Base-by-base conservation (phyloP, 2,329 filamentous ascomycete species). In the Harringtonia lauricola region DNA sequence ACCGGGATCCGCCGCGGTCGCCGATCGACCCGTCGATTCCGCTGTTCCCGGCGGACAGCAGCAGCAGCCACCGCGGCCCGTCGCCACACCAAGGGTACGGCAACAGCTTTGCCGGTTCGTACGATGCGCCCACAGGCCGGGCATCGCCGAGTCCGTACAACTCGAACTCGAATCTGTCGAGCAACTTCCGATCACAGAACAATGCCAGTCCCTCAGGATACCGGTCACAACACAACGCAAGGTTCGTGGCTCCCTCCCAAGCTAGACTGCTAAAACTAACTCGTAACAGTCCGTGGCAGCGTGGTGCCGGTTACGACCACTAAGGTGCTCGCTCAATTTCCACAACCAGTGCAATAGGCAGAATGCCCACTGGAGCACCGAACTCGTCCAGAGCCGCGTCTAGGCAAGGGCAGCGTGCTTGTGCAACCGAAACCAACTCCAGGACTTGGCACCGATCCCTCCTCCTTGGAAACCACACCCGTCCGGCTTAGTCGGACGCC, bases 301-400 rank as follows among this genome's bases (percentile, higher is more conserved):
- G 71, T 52, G 71, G 71, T 52, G 71, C 71, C 43, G 71, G 71
- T 49, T 75, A 75, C 55, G 71, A 75, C 38, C 46, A 52, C 41
- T 51, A 52, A 47, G 12, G 56, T n/a, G 21, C 4, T 33, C 26
- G n/a, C n/a, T n/a, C n/a, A n/a, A n/a, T n/a, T n/a, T n/a, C n/a
- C n/a, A n/a, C n/a, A n/a, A n/a, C n/a, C n/a, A n/a, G n/a, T n/a
- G n/a, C n/a, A n/a, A n/a, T n/a, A n/a, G n/a, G n/a, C n/a, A n/a
- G n/a, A n/a, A n/a, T n/a, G n/a, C n/a, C n/a, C n/a, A n/a, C n/a
- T n/a, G n/a, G n/a, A n/a, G n/a, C n/a, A n/a, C n/a, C n/a, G n/a
- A n/a, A n/a, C n/a, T n/a, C n/a, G n/a, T n/a, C n/a, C n/a, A n/a
- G n/a, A n/a, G n/a, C n/a, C n/a, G n/a, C n/a, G n/a, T n/a, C n/a